Evolutionary conservation across 1,284 basidiomycete genomes (phyloP).

Genomic region (Coniferiporia sulphurascens): DNA sequence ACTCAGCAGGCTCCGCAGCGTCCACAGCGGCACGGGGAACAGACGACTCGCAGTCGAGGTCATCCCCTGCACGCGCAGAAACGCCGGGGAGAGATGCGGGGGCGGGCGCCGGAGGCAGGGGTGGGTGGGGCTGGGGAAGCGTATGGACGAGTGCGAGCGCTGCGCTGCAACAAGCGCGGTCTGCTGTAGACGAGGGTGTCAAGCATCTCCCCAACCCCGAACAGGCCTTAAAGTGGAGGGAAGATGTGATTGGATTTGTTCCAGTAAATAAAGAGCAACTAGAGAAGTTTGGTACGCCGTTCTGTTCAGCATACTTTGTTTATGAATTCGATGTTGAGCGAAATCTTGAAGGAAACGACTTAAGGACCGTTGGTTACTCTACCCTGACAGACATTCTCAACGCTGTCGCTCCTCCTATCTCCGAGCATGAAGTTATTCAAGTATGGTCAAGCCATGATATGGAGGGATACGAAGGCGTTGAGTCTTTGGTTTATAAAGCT

Average conservation of each 20-base stretch:
- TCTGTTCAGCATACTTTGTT: slow-evolving; percentile 1
- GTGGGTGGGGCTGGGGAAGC: slow-evolving; percentile 76
- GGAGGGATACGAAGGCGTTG: slow-evolving; percentile 93
- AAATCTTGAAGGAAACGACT: slow-evolving; percentile 65
- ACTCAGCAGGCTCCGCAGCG: not conserved
- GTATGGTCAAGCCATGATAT: slow-evolving; percentile 96
- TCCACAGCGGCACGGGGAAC: not conserved
- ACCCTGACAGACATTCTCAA: slow-evolving; percentile 90
- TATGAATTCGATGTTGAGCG: slow-evolving; percentile 1
- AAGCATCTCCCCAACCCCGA: slow-evolving; percentile 78
- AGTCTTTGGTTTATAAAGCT: slow-evolving; percentile 90
- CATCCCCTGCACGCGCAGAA: slow-evolving; percentile 24
- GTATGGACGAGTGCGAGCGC: slow-evolving; percentile 85
- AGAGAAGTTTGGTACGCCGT: slow-evolving; percentile 68
- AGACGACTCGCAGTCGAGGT: slow-evolving; percentile 22
- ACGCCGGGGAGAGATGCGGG: slow-evolving; percentile 22
- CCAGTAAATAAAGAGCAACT: slow-evolving; percentile 68
- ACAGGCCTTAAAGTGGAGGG: slow-evolving; percentile 74
- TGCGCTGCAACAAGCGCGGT: slow-evolving; percentile 82
- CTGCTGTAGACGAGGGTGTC: slow-evolving; percentile 88
- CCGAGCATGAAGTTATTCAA: slow-evolving; percentile 95
- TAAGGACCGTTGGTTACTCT: slow-evolving; percentile 80
- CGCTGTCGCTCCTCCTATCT: slow-evolving; percentile 96
- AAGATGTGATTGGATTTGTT: slow-evolving; percentile 41
- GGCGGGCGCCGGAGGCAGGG: slow-evolving; percentile 28